Evolutionary conservation across 2,329 filamentous ascomycete genomes (phyloP).

Genomic region (Ophiostoma quercus): DNA sequence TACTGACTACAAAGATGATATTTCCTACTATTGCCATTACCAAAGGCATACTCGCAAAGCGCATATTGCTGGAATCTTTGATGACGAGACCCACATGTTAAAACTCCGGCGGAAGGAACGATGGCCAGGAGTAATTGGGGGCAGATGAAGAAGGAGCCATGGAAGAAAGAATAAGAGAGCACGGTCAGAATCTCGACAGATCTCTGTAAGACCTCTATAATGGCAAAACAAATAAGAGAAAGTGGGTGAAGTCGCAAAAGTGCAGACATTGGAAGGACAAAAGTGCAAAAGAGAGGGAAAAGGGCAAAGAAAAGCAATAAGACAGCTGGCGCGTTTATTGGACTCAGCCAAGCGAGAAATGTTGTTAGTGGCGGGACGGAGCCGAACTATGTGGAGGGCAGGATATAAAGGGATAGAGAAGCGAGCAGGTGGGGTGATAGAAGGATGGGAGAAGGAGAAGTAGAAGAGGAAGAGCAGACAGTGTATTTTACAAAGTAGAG

Average conservation of each 20-base stretch:
- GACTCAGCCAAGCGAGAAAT: slow-evolving; percentile 17
- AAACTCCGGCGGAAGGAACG: slow-evolving; percentile 1
- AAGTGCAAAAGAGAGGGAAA: too few relatives aligned
- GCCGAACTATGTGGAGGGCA: background rate
- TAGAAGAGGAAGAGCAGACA: too few relatives aligned
- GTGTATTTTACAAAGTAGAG: background rate
- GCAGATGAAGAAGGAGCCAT: background rate
- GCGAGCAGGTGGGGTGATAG: background rate
- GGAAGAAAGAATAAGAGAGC: background rate
- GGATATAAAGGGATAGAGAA: background rate
- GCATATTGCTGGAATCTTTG: background rate
- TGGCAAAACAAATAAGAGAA: background rate
- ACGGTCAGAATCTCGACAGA: background rate
- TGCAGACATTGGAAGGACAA: background rate
- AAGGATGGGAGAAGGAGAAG: background rate
- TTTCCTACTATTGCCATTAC: background rate
- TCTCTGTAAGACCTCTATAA: background rate
- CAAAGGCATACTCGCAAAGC: background rate
- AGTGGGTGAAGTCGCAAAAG: background rate
- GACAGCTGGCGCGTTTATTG: slow-evolving; percentile 16
- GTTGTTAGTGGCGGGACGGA: background rate
- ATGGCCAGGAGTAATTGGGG: background rate
- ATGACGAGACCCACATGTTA: background rate
- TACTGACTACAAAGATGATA: background rate
- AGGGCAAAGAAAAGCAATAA: background rate